These are phyloP conservation scores for Gracilaria caudata DNA, from an alignment of 23 red algal species.

Conservation along the genomic window DNA sequence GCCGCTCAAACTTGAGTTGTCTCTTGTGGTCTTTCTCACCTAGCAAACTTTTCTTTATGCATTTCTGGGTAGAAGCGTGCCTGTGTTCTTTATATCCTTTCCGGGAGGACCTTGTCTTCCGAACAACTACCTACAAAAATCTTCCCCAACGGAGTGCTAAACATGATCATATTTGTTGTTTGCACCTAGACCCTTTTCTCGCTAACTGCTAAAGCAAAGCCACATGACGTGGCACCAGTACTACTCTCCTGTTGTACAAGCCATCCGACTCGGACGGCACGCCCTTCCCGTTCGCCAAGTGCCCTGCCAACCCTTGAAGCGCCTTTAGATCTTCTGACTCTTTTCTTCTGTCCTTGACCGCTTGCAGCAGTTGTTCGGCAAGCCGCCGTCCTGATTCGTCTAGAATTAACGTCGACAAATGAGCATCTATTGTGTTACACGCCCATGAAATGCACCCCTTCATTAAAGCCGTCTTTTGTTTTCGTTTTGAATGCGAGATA, in stretches of 20 bases:
- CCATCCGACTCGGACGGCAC: slow-evolving; percentile 19
- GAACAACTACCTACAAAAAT: slow-evolving; percentile 22
- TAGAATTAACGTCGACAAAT: slow-evolving; percentile 55
- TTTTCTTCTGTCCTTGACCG: slow-evolving; percentile 33
- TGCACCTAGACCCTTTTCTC: background rate
- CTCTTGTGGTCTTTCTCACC: background rate
- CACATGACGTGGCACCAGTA: slow-evolving; percentile 33
- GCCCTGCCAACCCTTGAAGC: slow-evolving; percentile 37
- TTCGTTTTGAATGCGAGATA: slow-evolving; percentile 10
- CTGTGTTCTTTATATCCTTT: slow-evolving; percentile 15
- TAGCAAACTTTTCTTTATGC: slow-evolving; percentile 6
- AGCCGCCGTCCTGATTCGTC: slow-evolving; percentile 47
- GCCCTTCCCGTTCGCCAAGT: slow-evolving; percentile 28
- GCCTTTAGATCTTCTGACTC: slow-evolving; percentile 25
- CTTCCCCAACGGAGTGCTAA: slow-evolving; percentile 28
- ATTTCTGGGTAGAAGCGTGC: slow-evolving; percentile 35
- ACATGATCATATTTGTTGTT: slow-evolving; percentile 26
- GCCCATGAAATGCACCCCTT: slow-evolving; percentile 56
- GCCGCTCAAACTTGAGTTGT: slow-evolving; percentile 14
- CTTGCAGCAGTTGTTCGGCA: slow-evolving; percentile 19
- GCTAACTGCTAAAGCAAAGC: slow-evolving; percentile 36
- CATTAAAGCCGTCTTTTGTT: background rate
- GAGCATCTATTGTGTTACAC: slow-evolving; percentile 44
- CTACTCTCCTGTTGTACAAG: slow-evolving; percentile 30
- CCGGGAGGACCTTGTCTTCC: background rate